Conservation (phyloP, 805 yeast species). For the Hanseniaspora mollemarum region DNA sequence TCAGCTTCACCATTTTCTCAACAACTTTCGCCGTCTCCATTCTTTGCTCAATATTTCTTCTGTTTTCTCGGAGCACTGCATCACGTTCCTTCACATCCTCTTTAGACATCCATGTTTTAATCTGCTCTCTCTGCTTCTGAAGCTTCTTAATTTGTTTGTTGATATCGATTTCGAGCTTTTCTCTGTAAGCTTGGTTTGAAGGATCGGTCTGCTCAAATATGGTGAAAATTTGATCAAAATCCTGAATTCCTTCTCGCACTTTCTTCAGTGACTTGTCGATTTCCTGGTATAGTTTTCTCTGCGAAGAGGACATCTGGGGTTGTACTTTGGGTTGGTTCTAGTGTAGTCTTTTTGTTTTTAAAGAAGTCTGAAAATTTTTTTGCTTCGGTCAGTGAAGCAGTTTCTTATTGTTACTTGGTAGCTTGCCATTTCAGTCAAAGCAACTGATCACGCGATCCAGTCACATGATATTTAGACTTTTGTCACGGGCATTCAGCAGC, state of each 20-base stretch:
- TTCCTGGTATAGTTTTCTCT: constrained; percentile 47
- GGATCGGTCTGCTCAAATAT: constrained; percentile 66
- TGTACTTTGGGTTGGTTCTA: too few species aligned
- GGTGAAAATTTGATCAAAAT: constrained; percentile 75
- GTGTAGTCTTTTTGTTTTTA: too few species aligned
- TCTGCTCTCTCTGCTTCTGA: constrained; percentile 88
- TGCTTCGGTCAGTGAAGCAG: too few species aligned
- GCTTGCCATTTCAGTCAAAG: too few species aligned
- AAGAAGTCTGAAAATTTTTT: too few species aligned
- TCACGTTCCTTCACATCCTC: constrained; percentile 86
- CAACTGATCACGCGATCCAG: too few species aligned
- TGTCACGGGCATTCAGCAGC: neutral
- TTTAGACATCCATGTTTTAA: constrained; percentile 86
- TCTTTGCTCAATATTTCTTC: constrained; percentile 56
- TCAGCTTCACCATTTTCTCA: constrained; percentile 84
- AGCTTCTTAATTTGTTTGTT: constrained; percentile 90
- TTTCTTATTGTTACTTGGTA: too few species aligned
- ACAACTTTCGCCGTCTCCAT: constrained; percentile 95
- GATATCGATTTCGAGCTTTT: constrained; percentile 81
- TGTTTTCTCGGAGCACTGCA: constrained; percentile 58
- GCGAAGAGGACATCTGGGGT: constrained; percentile 32
- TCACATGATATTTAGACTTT: neutral
- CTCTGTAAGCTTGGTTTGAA: constrained; percentile 70
- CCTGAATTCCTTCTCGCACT: constrained; percentile 80
- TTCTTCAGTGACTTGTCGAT: constrained; percentile 88